Conservation (phyloP, 768 basidiomycete species). For the Russula emetica region DNA sequence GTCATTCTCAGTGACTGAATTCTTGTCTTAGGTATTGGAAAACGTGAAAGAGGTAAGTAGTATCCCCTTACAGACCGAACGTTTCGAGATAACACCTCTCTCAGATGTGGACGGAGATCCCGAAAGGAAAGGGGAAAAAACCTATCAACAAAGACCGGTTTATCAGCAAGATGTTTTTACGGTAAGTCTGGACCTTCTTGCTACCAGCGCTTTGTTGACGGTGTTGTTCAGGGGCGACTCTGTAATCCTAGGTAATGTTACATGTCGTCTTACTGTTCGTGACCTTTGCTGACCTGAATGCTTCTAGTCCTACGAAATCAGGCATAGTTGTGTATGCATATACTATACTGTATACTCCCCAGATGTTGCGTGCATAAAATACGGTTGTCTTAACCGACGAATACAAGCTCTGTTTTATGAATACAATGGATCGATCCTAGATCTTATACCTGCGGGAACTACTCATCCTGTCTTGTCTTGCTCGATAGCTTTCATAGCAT, state of each 20-base stretch:
- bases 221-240: slow-evolving; percentile 75
- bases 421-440: background rate
- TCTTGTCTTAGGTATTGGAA: slow-evolving; percentile 70
- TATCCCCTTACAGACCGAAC: background rate
- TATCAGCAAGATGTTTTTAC: slow-evolving; percentile 98
- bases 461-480: slow-evolving; percentile 32
- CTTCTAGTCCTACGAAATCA: slow-evolving; percentile 69
- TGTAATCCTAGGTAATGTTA: slow-evolving; percentile 78
- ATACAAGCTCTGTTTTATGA: slow-evolving; percentile 6
- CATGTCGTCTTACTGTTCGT: slow-evolving; percentile 29
- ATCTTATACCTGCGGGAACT: slow-evolving; percentile 8
- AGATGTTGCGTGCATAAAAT: background rate
- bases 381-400: slow-evolving; percentile 1
- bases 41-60: slow-evolving; percentile 89
- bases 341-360: background rate
- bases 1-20: slow-evolving; percentile 16
- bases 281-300: slow-evolving; percentile 32
- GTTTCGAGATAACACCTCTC: background rate
- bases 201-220: slow-evolving; percentile 22
- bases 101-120: slow-evolving; percentile 99
- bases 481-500: slow-evolving; percentile 45
- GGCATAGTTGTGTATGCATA: slow-evolving; percentile 35
- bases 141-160: slow-evolving; percentile 99
- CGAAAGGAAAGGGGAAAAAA: slow-evolving; percentile 98
- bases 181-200: slow-evolving; percentile 44